Evolutionary conservation across 768 basidiomycete genomes (phyloP).

Genomic region (Mycena kentingensis): DNA sequence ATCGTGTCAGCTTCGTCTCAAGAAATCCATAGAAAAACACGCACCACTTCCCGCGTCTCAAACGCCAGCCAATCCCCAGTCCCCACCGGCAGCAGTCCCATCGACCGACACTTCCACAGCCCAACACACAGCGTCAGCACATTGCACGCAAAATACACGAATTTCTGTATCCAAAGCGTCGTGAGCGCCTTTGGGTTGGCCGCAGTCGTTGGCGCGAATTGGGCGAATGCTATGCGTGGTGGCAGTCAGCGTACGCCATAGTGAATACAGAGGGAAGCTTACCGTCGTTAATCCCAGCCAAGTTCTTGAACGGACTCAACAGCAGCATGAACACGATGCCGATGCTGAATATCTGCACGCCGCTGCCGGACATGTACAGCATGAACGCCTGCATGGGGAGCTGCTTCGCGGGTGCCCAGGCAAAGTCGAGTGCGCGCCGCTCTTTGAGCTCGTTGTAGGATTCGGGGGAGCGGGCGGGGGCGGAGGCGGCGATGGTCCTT

Average conservation of each 20-base stretch:
- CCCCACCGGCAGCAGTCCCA: conserved; percentile 89
- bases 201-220: conserved; percentile 69
- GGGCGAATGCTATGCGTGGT: conserved; percentile 58
- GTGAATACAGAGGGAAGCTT: conserved; percentile 30
- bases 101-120: conserved; percentile 89
- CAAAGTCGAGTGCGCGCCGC: conserved; percentile 84
- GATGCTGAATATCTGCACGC: conserved; percentile 96
- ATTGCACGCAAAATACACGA: conserved; percentile 73
- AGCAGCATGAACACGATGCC: conserved; percentile 95
- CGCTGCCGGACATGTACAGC: conserved; percentile 97
- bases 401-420: conserved; percentile 81
- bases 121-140: conserved; percentile 79
- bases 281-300: conserved; percentile 80
- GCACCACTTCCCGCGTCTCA: conserved; percentile 73
- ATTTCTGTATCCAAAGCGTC: conserved; percentile 69
- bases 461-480: conserved; percentile 35
- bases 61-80: conserved; percentile 96
- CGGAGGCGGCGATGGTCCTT: conserved; percentile 32
- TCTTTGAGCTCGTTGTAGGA: conserved; percentile 72
- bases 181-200: conserved; percentile 47
- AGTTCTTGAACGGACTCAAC: conserved; percentile 80
- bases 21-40: conserved; percentile 27
- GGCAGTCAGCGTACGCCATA: neutral
- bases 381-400: conserved; percentile 98
- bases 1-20: neutral